These are phyloP conservation scores for Zygosaccharomyces sapae DNA, from an alignment of 1,139 yeast species.

Conservation along the genomic window DNA sequence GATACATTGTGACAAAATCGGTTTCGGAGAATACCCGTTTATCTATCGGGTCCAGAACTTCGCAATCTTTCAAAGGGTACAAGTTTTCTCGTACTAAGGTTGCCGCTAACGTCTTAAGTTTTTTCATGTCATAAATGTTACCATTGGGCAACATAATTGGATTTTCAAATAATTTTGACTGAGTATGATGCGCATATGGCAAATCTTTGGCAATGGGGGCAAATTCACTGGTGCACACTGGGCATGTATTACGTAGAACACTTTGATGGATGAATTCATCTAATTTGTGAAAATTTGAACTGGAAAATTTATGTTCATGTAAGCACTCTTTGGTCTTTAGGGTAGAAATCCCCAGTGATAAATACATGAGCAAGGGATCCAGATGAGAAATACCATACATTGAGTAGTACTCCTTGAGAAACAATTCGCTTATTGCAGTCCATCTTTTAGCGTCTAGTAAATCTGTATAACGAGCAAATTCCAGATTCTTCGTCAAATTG, in stretches of 20 bases:
- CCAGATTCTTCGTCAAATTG: slow-evolving; percentile 11
- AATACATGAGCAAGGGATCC: slow-evolving; percentile 60
- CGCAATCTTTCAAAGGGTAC: slow-evolving; percentile 36
- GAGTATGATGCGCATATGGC: slow-evolving; percentile 77
- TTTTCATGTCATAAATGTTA: slow-evolving; percentile 65
- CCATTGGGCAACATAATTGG: slow-evolving; percentile 84
- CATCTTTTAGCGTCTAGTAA: slow-evolving; percentile 59
- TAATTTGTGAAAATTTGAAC: slow-evolving; percentile 12
- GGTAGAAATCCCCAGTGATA: slow-evolving; percentile 75
- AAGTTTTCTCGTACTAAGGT: slow-evolving; percentile 26
- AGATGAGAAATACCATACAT: slow-evolving; percentile 67
- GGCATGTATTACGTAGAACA: slow-evolving; percentile 52
- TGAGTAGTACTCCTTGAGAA: slow-evolving; percentile 59
- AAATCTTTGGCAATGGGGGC: slow-evolving; percentile 51
- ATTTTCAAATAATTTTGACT: slow-evolving; percentile 65
- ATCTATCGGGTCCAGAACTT: slow-evolving; percentile 68
- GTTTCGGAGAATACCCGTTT: slow-evolving; percentile 49
- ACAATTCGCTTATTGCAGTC: slow-evolving; percentile 57
- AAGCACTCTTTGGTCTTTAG: slow-evolving; percentile 70
- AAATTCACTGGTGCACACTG: slow-evolving; percentile 76
- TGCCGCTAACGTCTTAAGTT: slow-evolving; percentile 44
- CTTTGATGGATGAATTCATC: slow-evolving; percentile 16
- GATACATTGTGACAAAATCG: slow-evolving; percentile 65
- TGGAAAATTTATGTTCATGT: slow-evolving; percentile 27
- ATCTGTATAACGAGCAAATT: slow-evolving; percentile 36